Evolutionary conservation across 78 protist genomes (phyloP).

Genomic region (Monosiga brevicollis): DNA sequence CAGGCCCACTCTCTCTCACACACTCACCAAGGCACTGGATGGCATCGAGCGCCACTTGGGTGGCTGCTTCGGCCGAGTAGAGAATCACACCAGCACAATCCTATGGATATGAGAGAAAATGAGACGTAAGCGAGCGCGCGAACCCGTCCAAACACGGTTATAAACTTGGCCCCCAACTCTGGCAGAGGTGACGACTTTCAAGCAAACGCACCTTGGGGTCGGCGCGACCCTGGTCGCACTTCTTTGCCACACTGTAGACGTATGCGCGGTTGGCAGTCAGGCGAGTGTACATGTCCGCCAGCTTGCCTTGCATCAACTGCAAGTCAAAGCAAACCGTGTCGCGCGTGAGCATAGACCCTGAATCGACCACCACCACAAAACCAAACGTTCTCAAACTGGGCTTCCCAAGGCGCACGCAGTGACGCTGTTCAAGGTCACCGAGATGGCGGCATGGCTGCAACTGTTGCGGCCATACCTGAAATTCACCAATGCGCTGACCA

Average conservation of each 20-base stretch:
- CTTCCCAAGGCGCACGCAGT: too few species aligned
- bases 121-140: neutral
- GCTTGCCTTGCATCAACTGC: slow-evolving; percentile 75
- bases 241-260: slow-evolving; percentile 63
- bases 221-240: slow-evolving; percentile 47
- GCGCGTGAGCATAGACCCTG: too few species aligned
- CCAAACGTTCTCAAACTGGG: too few species aligned
- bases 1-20: too few species aligned
- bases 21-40: slow-evolving; percentile 57
- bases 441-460: neutral
- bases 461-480: neutral
- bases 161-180: neutral
- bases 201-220: slow-evolving; percentile 14
- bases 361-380: too few species aligned
- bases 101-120: neutral
- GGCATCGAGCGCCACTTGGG: slow-evolving; percentile 75
- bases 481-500: slow-evolving; percentile 64
- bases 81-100: slow-evolving; percentile 69
- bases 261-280: slow-evolving; percentile 56
- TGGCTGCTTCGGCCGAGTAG: slow-evolving; percentile 74
- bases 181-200: neutral
- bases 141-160: neutral
- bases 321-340: too few species aligned
- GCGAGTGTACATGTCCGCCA: slow-evolving; percentile 82
- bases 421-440: neutral